These are phyloP conservation scores for Amphichorda felina DNA, from an alignment of 2,329 filamentous ascomycete genomes.

Conservation along the genomic window DNA sequence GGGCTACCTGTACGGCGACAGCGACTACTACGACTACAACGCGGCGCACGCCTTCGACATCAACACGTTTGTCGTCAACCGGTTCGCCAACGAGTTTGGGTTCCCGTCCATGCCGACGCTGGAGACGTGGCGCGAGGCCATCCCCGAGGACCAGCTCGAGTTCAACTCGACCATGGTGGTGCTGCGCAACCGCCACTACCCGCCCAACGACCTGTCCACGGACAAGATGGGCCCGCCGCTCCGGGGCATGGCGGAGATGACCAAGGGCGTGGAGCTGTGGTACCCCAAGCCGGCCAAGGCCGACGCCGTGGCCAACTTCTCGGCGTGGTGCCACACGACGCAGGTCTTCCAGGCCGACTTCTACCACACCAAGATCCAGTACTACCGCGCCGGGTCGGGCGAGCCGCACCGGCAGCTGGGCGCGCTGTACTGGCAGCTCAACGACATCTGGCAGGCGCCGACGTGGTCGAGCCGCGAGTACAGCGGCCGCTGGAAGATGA, in stretches of 20 bases:
- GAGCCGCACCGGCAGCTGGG: conserved; percentile 45
- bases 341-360: conserved; percentile 54
- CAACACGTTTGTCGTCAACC: conserved; percentile 41
- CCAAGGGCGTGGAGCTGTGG: conserved; percentile 38
- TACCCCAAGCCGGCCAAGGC: conserved; percentile 43
- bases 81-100: conserved; percentile 53
- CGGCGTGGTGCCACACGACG: conserved; percentile 47
- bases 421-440: conserved; percentile 52
- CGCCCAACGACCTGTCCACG: too few relatives aligned
- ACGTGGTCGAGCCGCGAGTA: conserved; percentile 55
- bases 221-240: neutral
- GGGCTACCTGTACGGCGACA: conserved; percentile 46
- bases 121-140: conserved; percentile 42
- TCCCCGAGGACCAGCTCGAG: conserved; percentile 34
- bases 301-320: conserved; percentile 44
- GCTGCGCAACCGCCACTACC: conserved; percentile 46
- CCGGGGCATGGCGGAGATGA: conserved; percentile 44
- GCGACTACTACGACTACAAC: conserved; percentile 49
- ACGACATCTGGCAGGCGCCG: conserved; percentile 53
- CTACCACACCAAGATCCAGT: conserved; percentile 48
- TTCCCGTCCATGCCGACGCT: conserved; percentile 51
- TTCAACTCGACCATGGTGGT: conserved; percentile 46
- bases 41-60: conserved; percentile 38
- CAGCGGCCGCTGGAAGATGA: conserved; percentile 48
- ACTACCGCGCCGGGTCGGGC: conserved; percentile 48